Evolutionary conservation across 2,329 filamentous ascomycete genomes (phyloP).

Genomic region (Purpureocillium takamizusanense): DNA sequence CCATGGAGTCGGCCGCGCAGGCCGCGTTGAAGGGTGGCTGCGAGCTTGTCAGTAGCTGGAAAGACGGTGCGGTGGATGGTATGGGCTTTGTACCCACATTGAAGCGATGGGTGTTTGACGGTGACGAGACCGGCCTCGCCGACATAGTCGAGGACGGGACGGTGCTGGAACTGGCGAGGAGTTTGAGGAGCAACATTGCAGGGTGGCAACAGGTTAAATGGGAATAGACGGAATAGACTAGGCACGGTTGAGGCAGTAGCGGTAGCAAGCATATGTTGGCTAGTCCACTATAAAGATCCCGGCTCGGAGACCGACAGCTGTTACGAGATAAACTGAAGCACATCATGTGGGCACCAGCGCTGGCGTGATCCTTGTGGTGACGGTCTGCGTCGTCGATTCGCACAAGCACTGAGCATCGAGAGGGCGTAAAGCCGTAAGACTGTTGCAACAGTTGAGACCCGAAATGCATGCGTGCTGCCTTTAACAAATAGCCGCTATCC

Average conservation of each 20-base stretch:
- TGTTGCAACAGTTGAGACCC: too few species aligned
- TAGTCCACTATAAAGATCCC: too few species aligned
- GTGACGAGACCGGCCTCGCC: conserved; percentile 11
- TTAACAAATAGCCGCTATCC: too few species aligned
- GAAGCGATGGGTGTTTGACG: conserved; percentile 19
- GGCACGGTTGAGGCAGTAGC: too few species aligned
- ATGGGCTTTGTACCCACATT: conserved; percentile 16
- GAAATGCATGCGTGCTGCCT: too few species aligned
- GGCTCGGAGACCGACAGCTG: too few species aligned
- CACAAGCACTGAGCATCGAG: too few species aligned
- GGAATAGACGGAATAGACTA: conserved; percentile 16
- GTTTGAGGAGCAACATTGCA: conserved; percentile 23
- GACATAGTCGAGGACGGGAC: conserved; percentile 15
- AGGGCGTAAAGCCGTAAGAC: too few species aligned
- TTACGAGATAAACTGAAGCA: too few species aligned
- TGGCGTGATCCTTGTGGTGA: too few species aligned
- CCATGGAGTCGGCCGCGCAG: conserved; percentile 19
- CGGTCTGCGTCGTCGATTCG: too few species aligned
- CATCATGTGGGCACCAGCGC: too few species aligned
- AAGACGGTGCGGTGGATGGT: conserved; percentile 16
- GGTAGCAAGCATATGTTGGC: background rate
- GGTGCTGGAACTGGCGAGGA: conserved; percentile 18
- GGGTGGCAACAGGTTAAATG: conserved; percentile 26
- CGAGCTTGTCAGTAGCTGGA: conserved; percentile 16
- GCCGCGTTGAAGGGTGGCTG: conserved; percentile 23